These are phyloP conservation scores for Blastobotrys ciferrii DNA, from an alignment of 1,139 yeast species.

Conservation along the genomic window DNA sequence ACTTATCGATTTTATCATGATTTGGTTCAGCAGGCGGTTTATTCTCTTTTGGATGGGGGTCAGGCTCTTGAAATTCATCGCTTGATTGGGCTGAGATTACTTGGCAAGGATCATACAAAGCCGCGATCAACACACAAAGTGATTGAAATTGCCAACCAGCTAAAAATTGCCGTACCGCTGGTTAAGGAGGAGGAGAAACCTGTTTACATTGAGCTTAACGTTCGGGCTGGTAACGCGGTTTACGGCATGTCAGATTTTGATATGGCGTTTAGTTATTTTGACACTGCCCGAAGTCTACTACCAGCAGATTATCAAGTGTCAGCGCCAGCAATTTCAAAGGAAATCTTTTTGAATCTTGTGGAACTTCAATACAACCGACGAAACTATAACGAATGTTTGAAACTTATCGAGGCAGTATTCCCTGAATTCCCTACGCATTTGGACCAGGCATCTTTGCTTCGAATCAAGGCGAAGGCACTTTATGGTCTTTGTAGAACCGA, in stretches of 20 bases:
- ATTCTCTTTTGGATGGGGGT: conserved; percentile 32
- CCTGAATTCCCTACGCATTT: conserved; percentile 23
- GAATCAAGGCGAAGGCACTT: conserved; percentile 44
- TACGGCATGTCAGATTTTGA: conserved; percentile 34
- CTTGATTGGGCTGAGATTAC: conserved; percentile 45
- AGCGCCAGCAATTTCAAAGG: conserved; percentile 23
- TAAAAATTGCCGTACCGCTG: conserved; percentile 30
- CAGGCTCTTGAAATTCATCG: conserved; percentile 42
- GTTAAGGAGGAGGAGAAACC: conserved; percentile 29
- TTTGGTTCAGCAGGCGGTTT: conserved; percentile 39
- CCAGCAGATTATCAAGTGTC: conserved; percentile 22
- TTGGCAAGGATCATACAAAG: conserved; percentile 30
- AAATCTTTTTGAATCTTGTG: conserved; percentile 28
- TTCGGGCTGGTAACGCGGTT: conserved; percentile 32
- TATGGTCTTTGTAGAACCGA: conserved; percentile 38
- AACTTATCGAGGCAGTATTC: conserved; percentile 24
- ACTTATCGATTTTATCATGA: conserved; percentile 40
- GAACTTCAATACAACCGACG: conserved; percentile 31
- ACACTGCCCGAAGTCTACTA: conserved; percentile 28
- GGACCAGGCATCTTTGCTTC: conserved; percentile 29
- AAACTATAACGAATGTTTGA: conserved; percentile 28
- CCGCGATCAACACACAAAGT: conserved; percentile 27
- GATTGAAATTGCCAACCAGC: conserved; percentile 33
- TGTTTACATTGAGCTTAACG: conserved; percentile 28
- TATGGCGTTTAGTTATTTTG: conserved; percentile 32